These are phyloP conservation scores for Candida sp. DNA, from an alignment of 1,139 yeast genomes.

Conservation along the genomic window DNA sequence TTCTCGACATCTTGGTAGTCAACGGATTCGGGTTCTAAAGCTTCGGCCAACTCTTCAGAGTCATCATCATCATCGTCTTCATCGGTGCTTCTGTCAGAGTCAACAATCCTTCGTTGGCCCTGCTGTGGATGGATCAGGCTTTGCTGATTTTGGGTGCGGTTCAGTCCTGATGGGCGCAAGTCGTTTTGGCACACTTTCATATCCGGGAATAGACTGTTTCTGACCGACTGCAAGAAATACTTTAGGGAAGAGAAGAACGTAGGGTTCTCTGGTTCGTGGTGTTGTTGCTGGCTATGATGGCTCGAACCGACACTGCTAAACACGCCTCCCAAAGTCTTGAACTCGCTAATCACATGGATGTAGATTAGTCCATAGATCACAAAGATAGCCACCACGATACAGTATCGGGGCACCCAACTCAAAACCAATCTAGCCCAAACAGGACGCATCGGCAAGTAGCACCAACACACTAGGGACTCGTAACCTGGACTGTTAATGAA, in stretches of 20 bases:
- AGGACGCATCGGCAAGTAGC: conserved; percentile 78
- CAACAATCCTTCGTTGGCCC: neutral
- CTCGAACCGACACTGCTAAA: conserved; percentile 21
- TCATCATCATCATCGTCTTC: conserved; percentile 14
- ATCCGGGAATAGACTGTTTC: conserved; percentile 31
- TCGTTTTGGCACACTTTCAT: conserved; percentile 14
- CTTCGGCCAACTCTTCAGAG: conserved; percentile 16
- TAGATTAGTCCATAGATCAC: conserved; percentile 74
- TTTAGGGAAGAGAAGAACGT: conserved; percentile 40
- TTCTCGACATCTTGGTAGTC: conserved; percentile 3
- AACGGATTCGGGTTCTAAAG: conserved; percentile 8
- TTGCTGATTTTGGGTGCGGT: neutral
- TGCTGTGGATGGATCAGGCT: neutral
- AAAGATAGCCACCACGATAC: conserved; percentile 65
- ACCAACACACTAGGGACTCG: conserved; percentile 72
- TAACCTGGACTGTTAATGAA: conserved; percentile 63
- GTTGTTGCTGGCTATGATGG: conserved; percentile 6
- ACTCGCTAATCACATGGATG: conserved; percentile 69
- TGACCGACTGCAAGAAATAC: conserved; percentile 29
- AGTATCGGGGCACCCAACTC: conserved; percentile 85
- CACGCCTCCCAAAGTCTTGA: conserved; percentile 54
- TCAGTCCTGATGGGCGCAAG: neutral
- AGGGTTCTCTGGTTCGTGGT: conserved; percentile 24
- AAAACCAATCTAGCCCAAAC: conserved; percentile 76
- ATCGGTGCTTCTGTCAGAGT: neutral